Percentiles rank a stretch among this genome's conserved stretches.
Evolutionary conservation across 768 basidiomycete species (phyloP).

Genomic region (Leccinum broughii): DNA sequence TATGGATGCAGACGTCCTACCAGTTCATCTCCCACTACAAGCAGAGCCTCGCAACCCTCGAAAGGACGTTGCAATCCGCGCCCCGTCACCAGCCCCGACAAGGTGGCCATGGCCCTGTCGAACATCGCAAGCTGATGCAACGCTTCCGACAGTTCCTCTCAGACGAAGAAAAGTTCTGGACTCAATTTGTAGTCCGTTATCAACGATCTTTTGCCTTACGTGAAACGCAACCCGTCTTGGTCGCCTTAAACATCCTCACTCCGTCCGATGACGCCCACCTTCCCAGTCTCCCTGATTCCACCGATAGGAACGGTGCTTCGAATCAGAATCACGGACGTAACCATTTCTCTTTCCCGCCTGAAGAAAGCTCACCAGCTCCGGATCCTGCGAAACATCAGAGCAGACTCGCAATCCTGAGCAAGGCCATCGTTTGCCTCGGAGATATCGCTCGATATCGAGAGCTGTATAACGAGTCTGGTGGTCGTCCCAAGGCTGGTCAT

Average conservation of each 20-base stretch:
- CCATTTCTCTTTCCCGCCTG: constrained; percentile 64
- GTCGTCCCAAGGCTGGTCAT: constrained; percentile 65
- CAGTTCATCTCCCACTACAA: constrained; percentile 83
- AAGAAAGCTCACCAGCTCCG: constrained; percentile 47
- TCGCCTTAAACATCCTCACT: constrained; percentile 53
- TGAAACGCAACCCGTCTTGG: constrained; percentile 59
- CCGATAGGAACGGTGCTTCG: constrained; percentile 22
- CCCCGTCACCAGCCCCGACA: constrained; percentile 38
- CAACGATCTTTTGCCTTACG: constrained; percentile 70
- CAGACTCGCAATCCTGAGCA: constrained; percentile 77
- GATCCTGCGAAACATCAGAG: constrained; percentile 42
- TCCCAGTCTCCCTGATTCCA: constrained; percentile 24
- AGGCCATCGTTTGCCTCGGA: constrained; percentile 88
- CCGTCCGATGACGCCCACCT: constrained; percentile 39
- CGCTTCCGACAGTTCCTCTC: constrained; percentile 89
- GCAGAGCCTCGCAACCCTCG: constrained; percentile 65
- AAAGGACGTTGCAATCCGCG: constrained; percentile 52
- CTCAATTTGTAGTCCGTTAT: constrained; percentile 71
- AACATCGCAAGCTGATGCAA: constrained; percentile 82
- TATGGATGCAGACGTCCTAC: constrained; percentile 95
- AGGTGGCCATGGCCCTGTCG: constrained; percentile 62
- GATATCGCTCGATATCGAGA: constrained; percentile 95
- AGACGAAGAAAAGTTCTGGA: constrained; percentile 93
- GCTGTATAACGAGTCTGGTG: constrained; percentile 74
- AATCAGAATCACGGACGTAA: constrained; percentile 46